Evolutionary conservation across 2,329 filamentous ascomycete species (phyloP), one percentile per base, ranked within the genome.

Genomic region (Ceratocystiopsis brevicomis): DNA sequence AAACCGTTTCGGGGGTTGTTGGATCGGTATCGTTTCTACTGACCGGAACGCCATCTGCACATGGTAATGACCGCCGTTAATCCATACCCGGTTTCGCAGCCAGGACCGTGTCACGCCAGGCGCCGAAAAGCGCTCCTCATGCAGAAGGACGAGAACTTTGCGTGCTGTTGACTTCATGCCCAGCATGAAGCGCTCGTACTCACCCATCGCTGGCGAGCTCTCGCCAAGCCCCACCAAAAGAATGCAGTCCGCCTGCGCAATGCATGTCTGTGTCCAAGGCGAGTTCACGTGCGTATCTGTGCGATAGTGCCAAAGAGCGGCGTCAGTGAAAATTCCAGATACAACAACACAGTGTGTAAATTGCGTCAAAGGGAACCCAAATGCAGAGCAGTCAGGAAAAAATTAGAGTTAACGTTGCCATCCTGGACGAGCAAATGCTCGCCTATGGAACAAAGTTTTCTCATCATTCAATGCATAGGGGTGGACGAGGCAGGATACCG

Each of bases 261-360:
- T 95, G 57, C 92, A 98, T 0, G 90, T 96, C 55, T 95, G 86
- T 0, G 92, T 98, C 90, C 90, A 98, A 0, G 88, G 87, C 2
- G 92, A 85, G 53, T 94, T 96, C 53, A 96, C 90, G 47, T 78
- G 94, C 5, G 92, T 98, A 59, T 98, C 90, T 79, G 42, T 39
- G 25, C 30, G 21, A 15, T 37, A 8, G 39, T 25, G 25, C 42
- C n/a, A 46, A 43, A 15, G 21, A 15, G 14, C 18, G 16, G 11
- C 32, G 13, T 33, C 32, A 33, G 32, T 33, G 32, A 33, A 33
- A 6, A 33, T 21, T 21, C 19, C 6, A 4, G 9, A 33, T 11
- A 14, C 5, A 4, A 14, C 4, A 33, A 18, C n/a, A 25, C 15
- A 40, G 14, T 10, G 36, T 16, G 25, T 6, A 12, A 32, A 4